Base-by-base conservation (phyloP, 1,284 basidiomycete genomes). In the Austroboletus niveus region DNA sequence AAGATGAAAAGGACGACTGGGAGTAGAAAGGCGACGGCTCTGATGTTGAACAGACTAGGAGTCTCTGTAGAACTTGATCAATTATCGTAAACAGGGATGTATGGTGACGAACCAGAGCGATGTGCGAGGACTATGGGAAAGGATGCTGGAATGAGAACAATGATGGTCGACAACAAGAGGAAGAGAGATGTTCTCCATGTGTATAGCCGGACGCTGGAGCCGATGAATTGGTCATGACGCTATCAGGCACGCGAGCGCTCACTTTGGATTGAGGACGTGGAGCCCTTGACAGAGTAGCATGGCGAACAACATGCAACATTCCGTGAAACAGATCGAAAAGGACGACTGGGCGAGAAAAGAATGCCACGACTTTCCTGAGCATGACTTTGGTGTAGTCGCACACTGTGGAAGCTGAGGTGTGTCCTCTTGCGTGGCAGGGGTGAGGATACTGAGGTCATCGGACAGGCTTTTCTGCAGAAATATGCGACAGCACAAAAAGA, bases 321-420 rank as follows among this genome's bases (percentile, higher is more conserved):
- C 87, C 4, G 82, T 78, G 61, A 89, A 87, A 58, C 81, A 85
- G 30, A 80, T 64, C 0, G 85, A 78, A 59, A 89, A 89, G 5
- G 81, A 64, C 1, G 71, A 70, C 42, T 81, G 72, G 2, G 86
- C 75, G 2, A 87, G 65, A 3, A 66, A 65, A 0, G 82, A 80
- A 56, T 87, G 82, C 45, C 80, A 69, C 15, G 73, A 68, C 15
- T 53, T 54, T 20, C 66, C 56, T 53, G 62, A 47, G 45, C 61
- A 58, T 45, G 62, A 47, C 47, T 70, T 68, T 2, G 64, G 44
- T 5, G 67, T 59, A 20, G 73, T 72, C 12, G 69, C 68, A 7
- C 80, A 76, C 15, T 71, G 66, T 0, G 81, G 82, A 8, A 69
- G 60, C 15, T 38, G 15, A 24, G 22, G 22, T 24, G 69, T n/a